Evolutionary conservation across 2,329 filamentous ascomycete species (phyloP), one percentile per base, ranked within the genome.

Genomic region (Fusarium azukiicola): DNA sequence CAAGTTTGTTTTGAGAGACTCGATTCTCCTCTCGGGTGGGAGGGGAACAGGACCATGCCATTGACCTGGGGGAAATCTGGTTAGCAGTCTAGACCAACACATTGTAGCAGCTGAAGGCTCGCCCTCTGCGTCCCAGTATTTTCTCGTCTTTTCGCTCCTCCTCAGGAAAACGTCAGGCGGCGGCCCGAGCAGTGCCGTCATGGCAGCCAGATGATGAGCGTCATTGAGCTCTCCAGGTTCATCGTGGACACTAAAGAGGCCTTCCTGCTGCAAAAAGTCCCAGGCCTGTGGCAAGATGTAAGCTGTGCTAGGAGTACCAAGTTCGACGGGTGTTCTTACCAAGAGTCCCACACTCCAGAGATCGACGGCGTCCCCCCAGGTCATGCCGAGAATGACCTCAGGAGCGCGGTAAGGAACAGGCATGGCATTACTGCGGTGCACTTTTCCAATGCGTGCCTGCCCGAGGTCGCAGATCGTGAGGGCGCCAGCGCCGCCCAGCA

Each of bases 361-460:
- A 78, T 89, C 87, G 23, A 87, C 84, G 19, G 77, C 50, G 49
- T 79, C 76, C 14, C 83, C 82, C 86, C 86, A 88, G 1, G 77
- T 71, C 82, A 87, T 87, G 36, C 82, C 80, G 21, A 88, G 81
- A 76, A 88, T 84, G 11, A 88, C 83, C 72, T 88, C 87, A 0
- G 86, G 87, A 32, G 86, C 84, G n/a, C 85, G 83, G 67, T 85
- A 86, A 4, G 74, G 82, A 12, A 80, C 9, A 10, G 84, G 84
- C 83, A 86, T 86, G 10, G 82, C 84, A 7, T 74, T 79, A 3
- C 82, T 74, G 10, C 47, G 58, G 16, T 83, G 81, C 67, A 79
- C 56, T 2, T 63, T 54, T 4, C 84, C 84, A 38, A 85, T 82
- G n/a, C 84, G 82, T n/a, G 87, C 87, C 73, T 87, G 84, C 17